A percentile compares a stretch with the other conserved stretches of the same genome.
phyloP scores from a whole-genome alignment of 2,329 filamentous ascomycete species.

The Teratosphaeriaceae sp. region DNA sequence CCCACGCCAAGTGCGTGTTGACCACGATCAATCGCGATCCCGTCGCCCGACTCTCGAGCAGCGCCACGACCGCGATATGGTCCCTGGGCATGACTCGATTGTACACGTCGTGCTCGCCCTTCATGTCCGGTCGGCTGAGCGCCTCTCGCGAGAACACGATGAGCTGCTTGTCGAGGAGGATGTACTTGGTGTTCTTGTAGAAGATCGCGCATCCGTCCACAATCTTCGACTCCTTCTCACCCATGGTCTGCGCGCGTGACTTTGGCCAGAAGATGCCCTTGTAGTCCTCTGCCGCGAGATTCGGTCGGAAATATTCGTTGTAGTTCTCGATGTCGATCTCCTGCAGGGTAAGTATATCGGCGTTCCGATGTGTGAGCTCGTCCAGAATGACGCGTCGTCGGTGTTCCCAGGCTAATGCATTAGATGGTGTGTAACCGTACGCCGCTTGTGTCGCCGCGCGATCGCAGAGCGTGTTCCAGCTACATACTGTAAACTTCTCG shows the following conservation, averaged over 20 bases:
- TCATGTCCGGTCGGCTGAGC: slow-evolving; percentile 94
- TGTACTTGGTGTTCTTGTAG: slow-evolving; percentile 91
- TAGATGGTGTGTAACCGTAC: slow-evolving; percentile 85
- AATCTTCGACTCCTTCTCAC: slow-evolving; percentile 75
- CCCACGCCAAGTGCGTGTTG: slow-evolving; percentile 94
- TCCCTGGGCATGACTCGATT: slow-evolving; percentile 98
- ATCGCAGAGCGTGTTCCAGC: slow-evolving; percentile 94
- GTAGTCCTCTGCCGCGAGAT: slow-evolving; percentile 80
- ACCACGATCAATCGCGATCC: slow-evolving; percentile 89
- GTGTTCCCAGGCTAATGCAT: slow-evolving; percentile 79
- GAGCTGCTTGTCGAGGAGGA: slow-evolving; percentile 87
- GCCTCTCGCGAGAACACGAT: slow-evolving; percentile 88
- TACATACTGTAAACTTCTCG: slow-evolving; percentile 67
- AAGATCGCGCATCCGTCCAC: slow-evolving; percentile 97
- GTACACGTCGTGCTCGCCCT: slow-evolving; percentile 94
- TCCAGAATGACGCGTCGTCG: slow-evolving; percentile 75
- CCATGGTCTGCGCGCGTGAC: slow-evolving; percentile 84
- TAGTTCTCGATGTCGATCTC: slow-evolving; percentile 91
- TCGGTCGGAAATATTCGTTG: slow-evolving; percentile 83
- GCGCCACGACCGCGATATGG: slow-evolving; percentile 86
- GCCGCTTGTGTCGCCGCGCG: slow-evolving; percentile 78
- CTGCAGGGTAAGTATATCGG: slow-evolving; percentile 88
- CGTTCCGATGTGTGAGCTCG: slow-evolving; percentile 70
- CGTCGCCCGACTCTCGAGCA: slow-evolving; percentile 85
- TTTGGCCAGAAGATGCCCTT: slow-evolving; percentile 92